Evolutionary conservation across 1,284 basidiomycete genomes (phyloP).

Genomic region (Xerocomus minutiporus): DNA sequence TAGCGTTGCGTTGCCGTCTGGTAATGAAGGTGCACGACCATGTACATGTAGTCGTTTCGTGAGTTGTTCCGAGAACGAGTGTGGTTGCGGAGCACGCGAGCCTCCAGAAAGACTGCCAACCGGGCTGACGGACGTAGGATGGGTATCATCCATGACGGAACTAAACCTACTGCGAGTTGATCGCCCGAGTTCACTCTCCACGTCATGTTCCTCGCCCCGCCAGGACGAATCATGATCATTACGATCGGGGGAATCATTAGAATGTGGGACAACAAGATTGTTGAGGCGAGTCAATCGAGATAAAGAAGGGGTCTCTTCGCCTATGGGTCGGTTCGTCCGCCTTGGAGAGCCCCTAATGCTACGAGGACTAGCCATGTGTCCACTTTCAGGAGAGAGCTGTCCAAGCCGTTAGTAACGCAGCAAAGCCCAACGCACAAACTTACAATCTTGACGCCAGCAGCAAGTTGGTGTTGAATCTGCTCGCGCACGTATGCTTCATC

Average conservation of each 20-base stretch:
- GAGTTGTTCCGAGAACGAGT: slow-evolving; percentile 58
- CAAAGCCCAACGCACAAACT: slow-evolving; percentile 24
- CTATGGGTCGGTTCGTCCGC: slow-evolving; percentile 39
- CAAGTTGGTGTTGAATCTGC: slow-evolving; percentile 79
- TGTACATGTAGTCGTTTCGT: slow-evolving; percentile 41
- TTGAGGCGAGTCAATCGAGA: slow-evolving; percentile 37
- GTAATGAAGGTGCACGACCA: slow-evolving; percentile 29
- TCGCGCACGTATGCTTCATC: slow-evolving; percentile 82
- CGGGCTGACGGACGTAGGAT: slow-evolving; percentile 55
- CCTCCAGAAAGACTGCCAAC: slow-evolving; percentile 35
- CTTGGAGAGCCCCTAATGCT: slow-evolving; percentile 65
- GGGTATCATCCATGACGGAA: slow-evolving; percentile 46
- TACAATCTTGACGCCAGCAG: slow-evolving; percentile 69
- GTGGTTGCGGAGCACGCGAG: slow-evolving; percentile 35
- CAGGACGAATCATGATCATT: slow-evolving; percentile 37
- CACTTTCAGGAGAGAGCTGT: slow-evolving; percentile 51
- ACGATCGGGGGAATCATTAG: slow-evolving; percentile 41
- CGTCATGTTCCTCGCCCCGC: slow-evolving; percentile 46
- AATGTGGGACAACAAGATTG: slow-evolving; percentile 41
- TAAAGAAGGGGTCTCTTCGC: slow-evolving; percentile 37
- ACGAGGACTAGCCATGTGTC: slow-evolving; percentile 55
- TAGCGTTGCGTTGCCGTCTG: slow-evolving; percentile 17
- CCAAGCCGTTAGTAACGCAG: slow-evolving; percentile 12
- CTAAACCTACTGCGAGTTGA: slow-evolving; percentile 46
- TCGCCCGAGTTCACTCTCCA: slow-evolving; percentile 51